These are phyloP conservation scores for Vairimorpha ceranae DNA, from an alignment of 371 early-diverging fungal genomes.

Conservation along the genomic window DNA sequence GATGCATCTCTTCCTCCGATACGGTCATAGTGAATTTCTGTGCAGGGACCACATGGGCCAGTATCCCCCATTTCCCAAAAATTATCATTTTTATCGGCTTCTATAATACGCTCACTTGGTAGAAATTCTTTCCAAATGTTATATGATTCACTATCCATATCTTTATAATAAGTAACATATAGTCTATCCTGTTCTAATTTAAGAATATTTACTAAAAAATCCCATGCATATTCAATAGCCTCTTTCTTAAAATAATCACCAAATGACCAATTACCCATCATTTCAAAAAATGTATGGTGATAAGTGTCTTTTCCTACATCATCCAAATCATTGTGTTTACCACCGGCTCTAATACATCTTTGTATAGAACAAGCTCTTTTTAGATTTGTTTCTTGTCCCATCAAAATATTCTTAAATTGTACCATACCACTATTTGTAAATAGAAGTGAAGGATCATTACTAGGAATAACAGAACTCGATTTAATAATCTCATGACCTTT, in stretches of 20 bases:
- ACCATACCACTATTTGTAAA: conserved; percentile 99
- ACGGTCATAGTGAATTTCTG: conserved; percentile 96
- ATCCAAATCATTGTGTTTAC: conserved; percentile 99
- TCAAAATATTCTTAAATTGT: conserved; percentile 95
- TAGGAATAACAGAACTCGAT: conserved; percentile 84
- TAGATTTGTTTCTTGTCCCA: conserved; percentile 79
- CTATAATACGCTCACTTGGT: conserved; percentile 73
- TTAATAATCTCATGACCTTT: conserved; percentile 74
- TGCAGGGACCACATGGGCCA: conserved; percentile 99
- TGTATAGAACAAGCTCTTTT: conserved; percentile 86
- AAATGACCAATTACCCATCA: conserved; percentile 99
- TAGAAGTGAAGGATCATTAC: conserved; percentile 88
- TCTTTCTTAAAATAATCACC: conserved; percentile 97
- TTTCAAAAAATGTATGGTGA: conserved; percentile 99
- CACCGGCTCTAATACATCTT: conserved; percentile 67
- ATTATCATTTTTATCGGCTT: conserved; percentile 86
- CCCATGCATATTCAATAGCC: conserved; percentile 83
- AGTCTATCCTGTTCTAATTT: conserved; percentile 75
- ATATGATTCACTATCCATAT: conserved; percentile 85
- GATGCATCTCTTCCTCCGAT: conserved; percentile 85
- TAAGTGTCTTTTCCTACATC: conserved; percentile 99
- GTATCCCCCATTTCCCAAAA: conserved; percentile 99
- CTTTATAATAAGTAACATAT: conserved; percentile 94
- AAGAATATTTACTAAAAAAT: conserved; percentile 80
- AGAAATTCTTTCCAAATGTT: conserved; percentile 82